Percentiles rank a stretch among this genome's conserved stretches.
Evolutionary conservation across 306 rosid species (phyloP).

Genomic region (Lathyrus aphaca): DNA sequence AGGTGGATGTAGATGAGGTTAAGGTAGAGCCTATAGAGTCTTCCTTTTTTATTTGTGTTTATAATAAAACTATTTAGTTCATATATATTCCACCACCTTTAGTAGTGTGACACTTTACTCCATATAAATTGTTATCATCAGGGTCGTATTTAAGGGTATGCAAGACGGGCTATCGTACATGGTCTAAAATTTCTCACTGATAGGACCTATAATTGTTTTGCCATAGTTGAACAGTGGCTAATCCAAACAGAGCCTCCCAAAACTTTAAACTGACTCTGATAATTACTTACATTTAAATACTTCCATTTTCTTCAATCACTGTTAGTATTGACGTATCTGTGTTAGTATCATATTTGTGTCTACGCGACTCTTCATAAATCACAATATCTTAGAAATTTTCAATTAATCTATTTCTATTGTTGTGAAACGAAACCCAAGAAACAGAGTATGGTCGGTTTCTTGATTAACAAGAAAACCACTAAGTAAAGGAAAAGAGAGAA

Average conservation of each 20-base stretch:
- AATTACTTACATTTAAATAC: not conserved
- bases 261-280: too few species aligned
- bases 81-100: not conserved
- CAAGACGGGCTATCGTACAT: too few species aligned
- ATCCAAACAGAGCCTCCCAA: too few species aligned
- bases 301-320: not conserved
- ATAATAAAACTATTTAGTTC: slow-evolving; percentile 1
- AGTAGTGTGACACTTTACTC: not conserved
- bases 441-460: too few species aligned
- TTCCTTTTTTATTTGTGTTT: not conserved
- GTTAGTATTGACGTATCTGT: not conserved
- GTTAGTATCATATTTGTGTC: not conserved
- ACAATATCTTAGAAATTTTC: not conserved
- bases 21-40: slow-evolving; percentile 41
- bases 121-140: too few species aligned
- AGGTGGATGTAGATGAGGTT: slow-evolving; percentile 56
- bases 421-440: too few species aligned
- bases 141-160: too few species aligned
- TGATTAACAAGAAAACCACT: too few species aligned
- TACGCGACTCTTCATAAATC: not conserved
- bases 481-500: too few species aligned
- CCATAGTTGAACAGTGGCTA: too few species aligned
- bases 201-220: too few species aligned
- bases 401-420: slow-evolving; percentile 19
- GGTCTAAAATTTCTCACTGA: too few species aligned